Conservation (phyloP, 257 asterid species). For the Nicotiana obtusifolia region DNA sequence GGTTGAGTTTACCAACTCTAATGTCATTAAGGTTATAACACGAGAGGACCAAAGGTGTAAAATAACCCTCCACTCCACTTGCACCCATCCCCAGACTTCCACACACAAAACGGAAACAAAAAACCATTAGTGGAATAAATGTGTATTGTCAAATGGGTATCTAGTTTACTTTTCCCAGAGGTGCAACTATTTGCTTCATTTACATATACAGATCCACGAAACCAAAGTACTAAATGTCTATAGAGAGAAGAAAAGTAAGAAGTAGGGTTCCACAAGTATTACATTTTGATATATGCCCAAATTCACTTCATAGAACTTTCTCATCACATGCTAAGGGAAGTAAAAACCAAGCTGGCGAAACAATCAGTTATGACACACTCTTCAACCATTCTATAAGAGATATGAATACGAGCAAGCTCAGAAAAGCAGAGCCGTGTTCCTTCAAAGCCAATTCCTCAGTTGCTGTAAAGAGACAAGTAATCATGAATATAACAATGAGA, state of each 20-base stretch:
- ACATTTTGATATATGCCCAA: neutral
- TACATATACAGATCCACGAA: neutral
- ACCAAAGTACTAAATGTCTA: neutral
- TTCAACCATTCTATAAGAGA: neutral
- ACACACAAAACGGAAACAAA: neutral
- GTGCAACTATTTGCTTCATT: neutral
- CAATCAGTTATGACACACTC: neutral
- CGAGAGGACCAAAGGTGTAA: neutral
- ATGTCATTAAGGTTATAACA: neutral
- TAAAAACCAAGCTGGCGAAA: neutral
- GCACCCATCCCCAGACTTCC: neutral
- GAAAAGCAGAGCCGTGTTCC: neutral
- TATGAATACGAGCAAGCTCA: neutral
- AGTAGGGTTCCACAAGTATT: neutral
- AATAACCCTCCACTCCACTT: neutral
- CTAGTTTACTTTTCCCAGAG: neutral
- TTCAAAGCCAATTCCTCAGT: neutral
- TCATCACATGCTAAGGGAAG: neutral
- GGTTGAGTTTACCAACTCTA: neutral
- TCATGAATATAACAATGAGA: neutral
- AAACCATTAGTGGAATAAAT: neutral
- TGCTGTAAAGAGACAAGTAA: neutral
- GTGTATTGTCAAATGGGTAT: neutral
- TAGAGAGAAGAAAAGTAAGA: neutral
- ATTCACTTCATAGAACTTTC: neutral